Evolutionary conservation across 495 filamentous ascomycete species (phyloP).

Genomic region (Neurospora africana): DNA sequence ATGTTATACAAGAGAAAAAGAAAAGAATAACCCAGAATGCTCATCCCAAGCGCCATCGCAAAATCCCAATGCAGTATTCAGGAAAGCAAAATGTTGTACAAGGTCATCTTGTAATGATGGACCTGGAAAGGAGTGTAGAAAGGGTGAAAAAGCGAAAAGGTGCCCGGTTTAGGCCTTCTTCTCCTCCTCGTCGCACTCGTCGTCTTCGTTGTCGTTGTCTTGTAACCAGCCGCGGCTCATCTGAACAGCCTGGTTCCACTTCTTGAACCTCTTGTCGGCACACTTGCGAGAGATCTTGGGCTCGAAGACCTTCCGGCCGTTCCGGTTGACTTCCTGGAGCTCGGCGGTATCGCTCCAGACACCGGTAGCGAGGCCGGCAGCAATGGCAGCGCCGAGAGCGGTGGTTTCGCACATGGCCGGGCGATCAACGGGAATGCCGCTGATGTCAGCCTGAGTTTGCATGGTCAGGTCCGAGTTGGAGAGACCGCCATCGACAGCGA

Average conservation of each 20-base stretch:
- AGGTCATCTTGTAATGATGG: not conserved
- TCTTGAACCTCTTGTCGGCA: constrained; percentile 58
- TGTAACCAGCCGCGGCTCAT: constrained; percentile 80
- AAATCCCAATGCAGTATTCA: not conserved
- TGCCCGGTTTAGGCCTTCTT: not conserved
- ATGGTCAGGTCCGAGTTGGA: constrained; percentile 89
- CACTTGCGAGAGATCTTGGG: constrained; percentile 52
- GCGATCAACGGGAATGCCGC: constrained; percentile 76
- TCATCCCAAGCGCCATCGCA: not conserved
- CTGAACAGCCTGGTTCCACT: constrained; percentile 80
- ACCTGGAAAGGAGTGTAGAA: not conserved
- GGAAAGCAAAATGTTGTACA: not conserved
- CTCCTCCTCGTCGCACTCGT: not conserved
- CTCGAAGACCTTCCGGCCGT: constrained; percentile 62
- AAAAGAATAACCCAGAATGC: not conserved
- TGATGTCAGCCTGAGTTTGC: constrained; percentile 92
- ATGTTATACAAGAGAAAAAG: not conserved
- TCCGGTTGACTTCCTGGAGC: constrained; percentile 65
- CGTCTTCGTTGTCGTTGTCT: constrained; percentile 3
- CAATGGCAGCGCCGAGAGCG: constrained; percentile 86
- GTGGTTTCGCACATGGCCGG: constrained; percentile 92
- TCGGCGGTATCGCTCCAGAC: constrained; percentile 76
- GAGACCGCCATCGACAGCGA: constrained; percentile 92
- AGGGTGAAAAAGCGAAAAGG: not conserved
- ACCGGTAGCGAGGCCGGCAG: constrained; percentile 75